A percentile compares a stretch with the other conserved stretches of the same genome.
Conservation (phyloP, 2,329 filamentous ascomycete genomes). For the Penicillium sp. region DNA sequence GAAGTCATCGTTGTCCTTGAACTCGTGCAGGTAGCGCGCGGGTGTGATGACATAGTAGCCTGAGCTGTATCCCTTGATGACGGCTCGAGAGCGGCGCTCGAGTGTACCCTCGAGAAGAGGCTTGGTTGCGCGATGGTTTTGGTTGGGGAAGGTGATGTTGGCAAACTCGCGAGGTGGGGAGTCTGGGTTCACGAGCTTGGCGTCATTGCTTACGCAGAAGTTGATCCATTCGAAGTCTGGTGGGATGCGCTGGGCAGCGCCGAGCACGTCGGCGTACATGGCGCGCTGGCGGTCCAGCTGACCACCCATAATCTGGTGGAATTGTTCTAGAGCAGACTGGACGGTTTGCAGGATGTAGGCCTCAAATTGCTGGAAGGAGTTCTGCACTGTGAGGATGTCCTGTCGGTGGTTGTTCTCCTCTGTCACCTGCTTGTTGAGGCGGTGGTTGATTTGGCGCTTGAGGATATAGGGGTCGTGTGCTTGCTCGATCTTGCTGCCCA, state of each 20-base stretch:
- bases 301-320: slow-evolving; percentile 75
- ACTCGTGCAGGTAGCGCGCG: slow-evolving; percentile 88
- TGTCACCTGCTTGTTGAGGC: slow-evolving; percentile 83
- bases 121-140: slow-evolving; percentile 76
- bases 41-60: slow-evolving; percentile 90
- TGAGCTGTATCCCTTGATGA: slow-evolving; percentile 73
- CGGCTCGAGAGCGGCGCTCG: slow-evolving; percentile 86
- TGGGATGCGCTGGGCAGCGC: slow-evolving; percentile 72
- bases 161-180: slow-evolving; percentile 72
- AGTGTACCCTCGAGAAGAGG: slow-evolving; percentile 83
- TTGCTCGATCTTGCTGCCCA: slow-evolving; percentile 68
- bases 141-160: slow-evolving; percentile 81
- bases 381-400: slow-evolving; percentile 88
- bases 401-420: slow-evolving; percentile 96
- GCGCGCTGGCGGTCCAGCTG: slow-evolving; percentile 79
- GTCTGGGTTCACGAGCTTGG: slow-evolving; percentile 75
- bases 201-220: slow-evolving; percentile 71
- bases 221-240: slow-evolving; percentile 88
- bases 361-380: slow-evolving; percentile 85
- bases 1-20: slow-evolving; percentile 83
- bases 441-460: slow-evolving; percentile 75
- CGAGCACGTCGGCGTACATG: slow-evolving; percentile 82
- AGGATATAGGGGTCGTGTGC: slow-evolving; percentile 86
- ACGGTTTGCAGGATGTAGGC: slow-evolving; percentile 78
- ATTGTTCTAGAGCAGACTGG: slow-evolving; percentile 78